Conservation (phyloP, 2,329 filamentous ascomycete species). For the Colletotrichum tabaci region DNA sequence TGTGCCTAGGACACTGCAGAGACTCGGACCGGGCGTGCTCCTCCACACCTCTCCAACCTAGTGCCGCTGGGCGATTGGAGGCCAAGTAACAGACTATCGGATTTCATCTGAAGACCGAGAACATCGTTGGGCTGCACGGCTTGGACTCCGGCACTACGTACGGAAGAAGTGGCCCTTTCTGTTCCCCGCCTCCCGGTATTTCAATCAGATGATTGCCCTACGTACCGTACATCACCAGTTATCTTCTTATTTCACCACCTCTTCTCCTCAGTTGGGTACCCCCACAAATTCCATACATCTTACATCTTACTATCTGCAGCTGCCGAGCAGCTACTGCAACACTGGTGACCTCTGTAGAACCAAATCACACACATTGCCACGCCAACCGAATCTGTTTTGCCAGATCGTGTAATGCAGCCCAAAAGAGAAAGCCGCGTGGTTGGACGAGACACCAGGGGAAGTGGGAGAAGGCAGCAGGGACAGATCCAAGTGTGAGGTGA, state of each 20-base stretch:
- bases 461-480: background rate
- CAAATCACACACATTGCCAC: constrained; percentile 1
- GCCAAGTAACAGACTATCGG: constrained; percentile 3
- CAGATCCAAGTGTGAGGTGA: constrained; percentile 17
- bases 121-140: background rate
- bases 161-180: constrained; percentile 13
- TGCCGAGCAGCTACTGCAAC: background rate
- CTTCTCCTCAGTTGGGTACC: background rate
- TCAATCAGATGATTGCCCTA: constrained; percentile 10
- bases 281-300: constrained; percentile 7
- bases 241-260: background rate
- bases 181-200: constrained; percentile 14
- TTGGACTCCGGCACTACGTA: constrained; percentile 15
- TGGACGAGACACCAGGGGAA: background rate
- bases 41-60: constrained; percentile 10
- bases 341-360: constrained; percentile 24
- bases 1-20: constrained; percentile 7
- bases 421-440: constrained; percentile 19
- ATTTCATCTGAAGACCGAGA: constrained; percentile 10
- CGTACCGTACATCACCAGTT: background rate
- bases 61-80: constrained; percentile 1
- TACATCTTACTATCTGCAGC: constrained; percentile 1
- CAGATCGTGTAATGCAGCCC: constrained; percentile 3
- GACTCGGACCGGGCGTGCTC: background rate
- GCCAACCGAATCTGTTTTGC: background rate